phyloP scores from a whole-genome alignment of 139 green algal genomes.

The Diplosphaera chodatii region DNA sequence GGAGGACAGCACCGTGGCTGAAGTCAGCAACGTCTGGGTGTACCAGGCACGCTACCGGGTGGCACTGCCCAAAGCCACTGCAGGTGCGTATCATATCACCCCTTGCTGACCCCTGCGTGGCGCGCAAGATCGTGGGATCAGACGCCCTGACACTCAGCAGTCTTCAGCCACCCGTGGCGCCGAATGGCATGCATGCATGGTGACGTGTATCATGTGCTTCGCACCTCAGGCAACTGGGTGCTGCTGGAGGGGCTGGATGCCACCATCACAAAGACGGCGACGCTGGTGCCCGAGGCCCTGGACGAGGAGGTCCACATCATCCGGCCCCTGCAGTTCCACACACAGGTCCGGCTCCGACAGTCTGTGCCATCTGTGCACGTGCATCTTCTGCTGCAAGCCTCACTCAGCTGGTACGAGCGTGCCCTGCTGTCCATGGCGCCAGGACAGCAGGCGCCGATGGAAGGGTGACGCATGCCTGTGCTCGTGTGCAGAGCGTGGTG shows the following conservation, averaged over 20 bases:
- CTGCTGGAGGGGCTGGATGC: slow-evolving; percentile 90
- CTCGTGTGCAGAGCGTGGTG: slow-evolving; percentile 70
- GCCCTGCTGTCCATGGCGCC: too few relatives aligned
- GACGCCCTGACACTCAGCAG: too few relatives aligned
- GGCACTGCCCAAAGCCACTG: slow-evolving; percentile 60
- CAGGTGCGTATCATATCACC: slow-evolving; percentile 32
- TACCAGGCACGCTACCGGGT: slow-evolving; percentile 83
- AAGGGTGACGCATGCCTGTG: too few relatives aligned
- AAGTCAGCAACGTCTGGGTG: slow-evolving; percentile 58
- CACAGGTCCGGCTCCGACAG: neutral
- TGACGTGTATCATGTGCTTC: neutral
- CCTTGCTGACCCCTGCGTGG: too few relatives aligned
- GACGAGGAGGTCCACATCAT: slow-evolving; percentile 80
- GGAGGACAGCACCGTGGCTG: slow-evolving; percentile 80
- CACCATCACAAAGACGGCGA: slow-evolving; percentile 90
- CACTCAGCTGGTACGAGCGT: too few relatives aligned
- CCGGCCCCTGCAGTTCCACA: slow-evolving; percentile 65
- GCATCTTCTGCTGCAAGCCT: too few relatives aligned
- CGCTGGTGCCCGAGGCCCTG: slow-evolving; percentile 65
- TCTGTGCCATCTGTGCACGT: neutral
- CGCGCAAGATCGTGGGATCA: too few relatives aligned
- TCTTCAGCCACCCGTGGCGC: too few relatives aligned
- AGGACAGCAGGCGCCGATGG: too few relatives aligned
- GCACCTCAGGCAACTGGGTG: slow-evolving; percentile 66
- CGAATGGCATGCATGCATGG: neutral